phyloP scores from a whole-genome alignment of 148 eudicot genomes.

The Linanthus parryae region DNA sequence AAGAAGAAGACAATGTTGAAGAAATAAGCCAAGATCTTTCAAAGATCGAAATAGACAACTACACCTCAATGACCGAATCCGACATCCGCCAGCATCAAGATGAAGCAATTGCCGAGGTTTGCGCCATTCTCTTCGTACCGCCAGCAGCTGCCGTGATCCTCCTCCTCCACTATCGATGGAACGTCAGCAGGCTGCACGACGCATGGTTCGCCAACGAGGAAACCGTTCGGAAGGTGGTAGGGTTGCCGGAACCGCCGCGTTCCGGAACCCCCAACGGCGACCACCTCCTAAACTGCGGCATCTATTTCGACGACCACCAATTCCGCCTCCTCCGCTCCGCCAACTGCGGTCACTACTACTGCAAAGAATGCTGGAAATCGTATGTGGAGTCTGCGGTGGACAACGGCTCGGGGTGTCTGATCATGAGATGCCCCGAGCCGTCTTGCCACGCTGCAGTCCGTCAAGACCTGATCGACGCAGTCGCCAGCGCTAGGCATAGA shows the following conservation, averaged over 20 bases:
- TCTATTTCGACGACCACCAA: neutral
- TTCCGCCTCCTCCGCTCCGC: neutral
- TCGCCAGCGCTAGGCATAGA: neutral
- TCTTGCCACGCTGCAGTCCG: neutral
- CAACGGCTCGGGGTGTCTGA: slow-evolving; percentile 5
- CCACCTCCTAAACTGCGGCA: neutral
- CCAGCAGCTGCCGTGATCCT: neutral
- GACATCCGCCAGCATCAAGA: neutral
- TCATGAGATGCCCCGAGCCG: slow-evolving; percentile 3
- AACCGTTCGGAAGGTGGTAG: neutral
- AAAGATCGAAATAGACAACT: too few species aligned
- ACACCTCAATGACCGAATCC: too few species aligned
- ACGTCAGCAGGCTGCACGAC: neutral
- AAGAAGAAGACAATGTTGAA: too few species aligned
- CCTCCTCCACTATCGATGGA: neutral
- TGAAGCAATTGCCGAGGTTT: neutral
- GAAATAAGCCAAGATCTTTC: too few species aligned
- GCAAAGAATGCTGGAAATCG: neutral
- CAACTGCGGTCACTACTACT: neutral
- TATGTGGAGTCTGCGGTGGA: neutral
- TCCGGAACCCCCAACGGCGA: neutral
- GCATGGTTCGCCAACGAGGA: slow-evolving; percentile 1
- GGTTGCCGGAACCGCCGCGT: neutral
- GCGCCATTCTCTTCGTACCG: neutral
- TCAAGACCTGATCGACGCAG: neutral